Percentiles rank a stretch among this genome's conserved stretches.
Conservation (phyloP, 805 yeast species). For the Candida maesae region DNA sequence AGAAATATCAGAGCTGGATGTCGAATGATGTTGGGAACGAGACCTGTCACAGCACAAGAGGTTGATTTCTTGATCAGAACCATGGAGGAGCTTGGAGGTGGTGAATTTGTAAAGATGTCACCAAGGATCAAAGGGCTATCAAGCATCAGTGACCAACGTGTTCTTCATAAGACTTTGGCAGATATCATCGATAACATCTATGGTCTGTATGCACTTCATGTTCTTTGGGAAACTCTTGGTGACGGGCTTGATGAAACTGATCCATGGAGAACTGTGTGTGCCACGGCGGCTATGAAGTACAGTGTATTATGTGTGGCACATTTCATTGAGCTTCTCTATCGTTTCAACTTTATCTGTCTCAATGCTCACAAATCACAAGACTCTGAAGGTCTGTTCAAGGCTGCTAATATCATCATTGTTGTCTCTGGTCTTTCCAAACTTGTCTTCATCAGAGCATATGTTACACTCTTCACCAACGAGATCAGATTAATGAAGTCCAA, state of each 20-base stretch:
- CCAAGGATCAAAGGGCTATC: constrained; percentile 7
- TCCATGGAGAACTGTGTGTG: constrained; percentile 9
- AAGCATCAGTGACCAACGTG: constrained; percentile 8
- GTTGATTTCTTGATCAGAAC: constrained; percentile 10
- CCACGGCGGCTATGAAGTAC: constrained; percentile 21
- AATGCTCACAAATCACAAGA: constrained; percentile 2
- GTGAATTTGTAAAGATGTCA: constrained; percentile 9
- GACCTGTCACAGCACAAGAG: constrained; percentile 14
- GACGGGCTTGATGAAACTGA: constrained; percentile 12
- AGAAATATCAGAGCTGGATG: constrained; percentile 14
- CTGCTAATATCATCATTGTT: constrained; percentile 16
- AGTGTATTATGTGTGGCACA: constrained; percentile 20
- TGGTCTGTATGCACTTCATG: constrained; percentile 14
- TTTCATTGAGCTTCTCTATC: constrained; percentile 19
- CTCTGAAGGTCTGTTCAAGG: constrained; percentile 8
- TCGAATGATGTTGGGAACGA: constrained; percentile 5
- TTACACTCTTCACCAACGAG: constrained; percentile 11
- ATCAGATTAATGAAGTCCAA: neutral
- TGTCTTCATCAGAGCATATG: constrained; percentile 17
- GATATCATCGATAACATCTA: constrained; percentile 10
- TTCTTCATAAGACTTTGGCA: constrained; percentile 5
- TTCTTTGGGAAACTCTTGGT: constrained; percentile 19
- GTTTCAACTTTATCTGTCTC: constrained; percentile 12
- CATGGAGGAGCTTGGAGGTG: constrained; percentile 18
- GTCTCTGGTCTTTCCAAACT: constrained; percentile 12